Evolutionary conservation across 441 rosid genomes (phyloP), one percentile per base, ranked within the genome.

Genomic region (Eruca vesicaria): DNA sequence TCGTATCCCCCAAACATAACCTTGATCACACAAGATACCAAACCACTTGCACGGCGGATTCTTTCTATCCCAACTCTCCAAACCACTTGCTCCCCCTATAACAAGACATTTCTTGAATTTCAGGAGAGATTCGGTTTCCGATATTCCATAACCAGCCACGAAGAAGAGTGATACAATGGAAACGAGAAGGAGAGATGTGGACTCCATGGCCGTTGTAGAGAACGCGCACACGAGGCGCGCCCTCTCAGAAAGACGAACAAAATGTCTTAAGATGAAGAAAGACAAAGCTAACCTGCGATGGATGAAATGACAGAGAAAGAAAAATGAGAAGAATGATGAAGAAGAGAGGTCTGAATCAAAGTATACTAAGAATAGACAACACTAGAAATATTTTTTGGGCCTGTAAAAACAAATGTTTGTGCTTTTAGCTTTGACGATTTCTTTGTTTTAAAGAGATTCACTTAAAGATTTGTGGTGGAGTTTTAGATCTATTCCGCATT

Each of bases 11-110:
- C 81, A 83, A 62, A 90, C 63, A 18, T 32, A 32, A 33, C 81
- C 89, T 0, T 64, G 45, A 9, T 52, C 10, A 63, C 98, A 93
- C 52, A 84, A 63, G 29, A 91, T 86, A 41, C 96, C 96, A 7
- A 0, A 64, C 98, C 98, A 93, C 3, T 26, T 15, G 73, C 98
- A 91, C 0, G 88, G 84, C 2, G 73, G 33, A 1, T 14, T 63
- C 2, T 43, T 53, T 10, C 23, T 76, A 3, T 73, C 73, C 94
- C 97, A 93, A 6, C 59, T 69, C 9, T 67, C 63, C 57, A 93
- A 79, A 1, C 80, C 80, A 0, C 71, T 9, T 6, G 23, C 33
- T 36, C 78, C 71, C 19, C 78, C 78, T 21, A 56, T 21, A 9
- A 73, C 43, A 12, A 92, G 53, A 41, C 94, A 84, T 18, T 43